Conservation (phyloP, 129 eudicot species). For the Flaveria brownii region DNA sequence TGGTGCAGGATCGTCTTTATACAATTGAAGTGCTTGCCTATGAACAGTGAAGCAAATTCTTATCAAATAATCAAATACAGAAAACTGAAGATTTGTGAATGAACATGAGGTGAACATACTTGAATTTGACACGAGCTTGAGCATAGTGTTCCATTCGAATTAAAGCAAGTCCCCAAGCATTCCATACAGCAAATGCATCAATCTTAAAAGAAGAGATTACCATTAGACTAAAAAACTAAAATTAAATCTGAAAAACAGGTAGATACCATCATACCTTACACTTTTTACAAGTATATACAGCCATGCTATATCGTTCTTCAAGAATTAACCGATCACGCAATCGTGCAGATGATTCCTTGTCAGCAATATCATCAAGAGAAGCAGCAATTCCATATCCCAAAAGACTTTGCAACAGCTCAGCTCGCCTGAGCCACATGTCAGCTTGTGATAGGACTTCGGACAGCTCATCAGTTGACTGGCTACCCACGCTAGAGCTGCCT, state of each 20-base stretch:
- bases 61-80: conserved; percentile 8
- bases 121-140: conserved; percentile 97
- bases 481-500: conserved; percentile 87
- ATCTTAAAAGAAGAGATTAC: conserved; percentile 46
- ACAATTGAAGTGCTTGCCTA: conserved; percentile 96
- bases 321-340: conserved; percentile 80
- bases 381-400: conserved; percentile 96
- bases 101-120: conserved; percentile 49
- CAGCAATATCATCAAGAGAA: conserved; percentile 97
- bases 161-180: conserved; percentile 97
- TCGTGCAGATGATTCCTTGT: conserved; percentile 78
- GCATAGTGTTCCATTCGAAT: conserved; percentile 96
- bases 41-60: conserved; percentile 19
- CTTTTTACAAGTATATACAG: conserved; percentile 94
- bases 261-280: conserved; percentile 62
- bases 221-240: conserved; percentile 13
- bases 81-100: neutral
- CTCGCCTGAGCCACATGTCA: conserved; percentile 87
- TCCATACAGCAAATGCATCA: conserved; percentile 97
- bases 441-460: conserved; percentile 80
- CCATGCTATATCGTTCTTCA: conserved; percentile 97
- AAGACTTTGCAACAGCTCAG: conserved; percentile 95
- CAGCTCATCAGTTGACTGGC: conserved; percentile 79
- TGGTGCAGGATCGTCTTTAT: conserved; percentile 70
- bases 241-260: neutral